Base-by-base conservation (phyloP, 208 protist genomes). In the Trichomonas gallinae region DNA sequence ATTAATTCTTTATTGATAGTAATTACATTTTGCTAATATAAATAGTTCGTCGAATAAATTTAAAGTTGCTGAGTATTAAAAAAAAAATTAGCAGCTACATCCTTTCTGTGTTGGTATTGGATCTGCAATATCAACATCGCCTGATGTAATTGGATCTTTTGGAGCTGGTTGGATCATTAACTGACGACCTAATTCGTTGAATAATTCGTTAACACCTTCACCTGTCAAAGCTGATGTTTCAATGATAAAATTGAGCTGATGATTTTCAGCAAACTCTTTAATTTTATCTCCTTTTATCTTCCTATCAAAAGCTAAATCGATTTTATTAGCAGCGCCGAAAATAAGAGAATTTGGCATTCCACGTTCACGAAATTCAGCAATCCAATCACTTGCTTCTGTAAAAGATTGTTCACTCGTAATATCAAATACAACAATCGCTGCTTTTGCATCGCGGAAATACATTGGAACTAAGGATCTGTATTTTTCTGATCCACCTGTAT, bases 371-470 rank as follows among this genome's bases (percentile, higher is more conserved):
- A 96, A 81, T 44, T 96, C 51, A 31, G 42, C 31, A 13, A 72
- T 44, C 91, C 91, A 96, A 44, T 96, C 34, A 0, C 21, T 44
- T 81, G 91, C 42, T 38, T 58, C 42, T 13, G 9, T 15, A 45
- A 96, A 96, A 38, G 91, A 96, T 21, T 51, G 21, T 38, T 81
- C 34, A 26, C 38, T 96, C 26, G 91, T 96, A 40, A 72, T 45
- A 81, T 96, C 91, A 72, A 48, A 96, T 17, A 96, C 91, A 21
- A 96, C 17, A 21, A 96, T 40, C n/a, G 48, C 45, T 34, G 91
- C 91, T 82, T n/a, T 42, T n/a, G 91, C 91, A 96, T 96, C 91
- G 11, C 51, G 23, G 91, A 48, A 96, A 81, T 96, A 96, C 91
- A 96, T 96, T 40, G 91, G 91, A 23, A 44, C 91, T 0, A 96